phyloP scores from a whole-genome alignment of 2,329 filamentous ascomycete genomes.

The Paraphaeosphaeria sporulosa region DNA sequence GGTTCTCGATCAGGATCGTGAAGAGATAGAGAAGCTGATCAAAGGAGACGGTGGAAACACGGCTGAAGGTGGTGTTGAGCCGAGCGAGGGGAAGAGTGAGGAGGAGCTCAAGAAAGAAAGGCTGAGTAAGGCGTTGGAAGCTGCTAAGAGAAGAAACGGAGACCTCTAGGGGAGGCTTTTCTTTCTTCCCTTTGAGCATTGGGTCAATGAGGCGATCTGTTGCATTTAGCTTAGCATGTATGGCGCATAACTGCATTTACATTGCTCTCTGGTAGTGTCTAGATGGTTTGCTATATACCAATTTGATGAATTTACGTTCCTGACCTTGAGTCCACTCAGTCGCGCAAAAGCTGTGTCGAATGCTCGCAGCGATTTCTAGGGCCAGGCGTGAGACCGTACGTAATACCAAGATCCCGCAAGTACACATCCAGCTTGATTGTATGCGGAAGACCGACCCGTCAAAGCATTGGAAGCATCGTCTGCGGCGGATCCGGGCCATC shows the following conservation, averaged over 20 bases:
- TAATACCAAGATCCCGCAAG: not conserved
- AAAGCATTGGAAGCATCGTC: not conserved
- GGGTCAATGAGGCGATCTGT: not conserved
- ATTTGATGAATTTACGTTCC: not conserved
- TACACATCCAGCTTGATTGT: not conserved
- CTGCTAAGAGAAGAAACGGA: constrained; percentile 63
- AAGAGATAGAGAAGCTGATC: constrained; percentile 41
- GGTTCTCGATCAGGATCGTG: constrained; percentile 46
- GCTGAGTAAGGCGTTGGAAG: constrained; percentile 59
- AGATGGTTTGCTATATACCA: not conserved
- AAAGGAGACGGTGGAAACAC: constrained; percentile 33
- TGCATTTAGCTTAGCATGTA: not conserved
- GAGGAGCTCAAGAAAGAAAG: constrained; percentile 57
- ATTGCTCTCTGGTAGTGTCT: not conserved
- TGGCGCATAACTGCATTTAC: not conserved
- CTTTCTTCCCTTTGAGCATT: not conserved
- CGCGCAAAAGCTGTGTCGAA: not conserved
- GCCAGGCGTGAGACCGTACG: not conserved
- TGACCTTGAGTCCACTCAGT: not conserved
- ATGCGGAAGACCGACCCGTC: too few species aligned
- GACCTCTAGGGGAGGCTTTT: constrained; percentile 18
- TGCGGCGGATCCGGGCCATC: not conserved
- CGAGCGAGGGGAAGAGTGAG: constrained; percentile 32
- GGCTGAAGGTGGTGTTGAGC: constrained; percentile 29
- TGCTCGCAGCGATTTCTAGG: not conserved